Evolutionary conservation across 2,329 filamentous ascomycete genomes (phyloP).

Genomic region (Colletotrichum abscissum): DNA sequence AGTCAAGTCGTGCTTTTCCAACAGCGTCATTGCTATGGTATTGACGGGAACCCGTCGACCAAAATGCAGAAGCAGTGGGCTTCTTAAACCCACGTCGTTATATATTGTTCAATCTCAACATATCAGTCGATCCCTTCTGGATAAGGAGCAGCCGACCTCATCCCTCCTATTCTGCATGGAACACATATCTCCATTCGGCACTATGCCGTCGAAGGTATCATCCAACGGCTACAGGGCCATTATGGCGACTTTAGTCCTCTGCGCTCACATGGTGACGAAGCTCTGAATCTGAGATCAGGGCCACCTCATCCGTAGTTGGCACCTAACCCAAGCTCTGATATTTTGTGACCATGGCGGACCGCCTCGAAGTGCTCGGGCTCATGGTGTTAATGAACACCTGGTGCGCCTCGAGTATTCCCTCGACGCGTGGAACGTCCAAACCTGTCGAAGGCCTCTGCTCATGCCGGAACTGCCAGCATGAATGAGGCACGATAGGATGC

Average conservation of each 20-base stretch:
- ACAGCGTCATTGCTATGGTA: not conserved
- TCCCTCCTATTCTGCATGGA: not conserved
- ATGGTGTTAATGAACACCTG: not conserved
- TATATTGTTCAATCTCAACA: not conserved
- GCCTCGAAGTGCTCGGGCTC: not conserved
- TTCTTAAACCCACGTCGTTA: not conserved
- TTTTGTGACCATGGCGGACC: not conserved
- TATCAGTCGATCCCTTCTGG: not conserved
- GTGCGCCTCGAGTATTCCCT: not conserved
- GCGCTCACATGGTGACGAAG: not conserved
- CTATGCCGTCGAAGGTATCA: not conserved
- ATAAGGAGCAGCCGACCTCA: not conserved
- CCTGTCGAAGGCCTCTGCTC: not conserved
- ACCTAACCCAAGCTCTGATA: not conserved
- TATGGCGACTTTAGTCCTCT: not conserved
- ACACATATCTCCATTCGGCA: not conserved
- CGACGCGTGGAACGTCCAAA: not conserved
- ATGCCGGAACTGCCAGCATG: constrained; percentile 1
- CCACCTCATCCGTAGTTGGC: not conserved
- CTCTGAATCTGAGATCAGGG: not conserved
- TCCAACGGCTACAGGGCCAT: not conserved
- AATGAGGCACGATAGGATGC: not conserved
- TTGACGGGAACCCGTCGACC: not conserved
- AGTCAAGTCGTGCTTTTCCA: not conserved
- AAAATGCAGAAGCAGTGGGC: not conserved